These are phyloP conservation scores for Pleoardoris graminearum DNA, from an alignment of 2,329 filamentous ascomycete species.

Conservation along the genomic window DNA sequence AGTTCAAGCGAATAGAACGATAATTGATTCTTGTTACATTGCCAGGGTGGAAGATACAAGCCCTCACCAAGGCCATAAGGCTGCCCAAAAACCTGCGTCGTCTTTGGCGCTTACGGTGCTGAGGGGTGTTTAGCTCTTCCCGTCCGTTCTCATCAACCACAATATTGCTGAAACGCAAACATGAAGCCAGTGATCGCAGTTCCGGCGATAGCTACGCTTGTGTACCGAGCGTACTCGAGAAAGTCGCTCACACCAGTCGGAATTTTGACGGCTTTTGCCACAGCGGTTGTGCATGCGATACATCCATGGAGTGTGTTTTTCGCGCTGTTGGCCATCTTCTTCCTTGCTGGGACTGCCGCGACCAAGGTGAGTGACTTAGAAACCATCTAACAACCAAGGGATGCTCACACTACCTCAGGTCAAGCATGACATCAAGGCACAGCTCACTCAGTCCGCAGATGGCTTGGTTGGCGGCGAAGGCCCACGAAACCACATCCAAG, in stretches of 20 bases:
- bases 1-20: no score
- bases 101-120: no score
- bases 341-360: slow-evolving; percentile 78
- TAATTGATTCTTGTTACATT: not conserved
- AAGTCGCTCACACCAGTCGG: slow-evolving; percentile 76
- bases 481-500: slow-evolving; percentile 81
- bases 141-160: no score
- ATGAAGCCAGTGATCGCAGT: slow-evolving; percentile 39
- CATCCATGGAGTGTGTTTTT: slow-evolving; percentile 97
- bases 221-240: slow-evolving; percentile 46
- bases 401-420: slow-evolving; percentile 56
- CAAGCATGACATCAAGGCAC: slow-evolving; percentile 84
- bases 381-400: not conserved
- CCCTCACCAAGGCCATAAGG: not conserved
- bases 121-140: no score
- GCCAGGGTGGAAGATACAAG: not conserved
- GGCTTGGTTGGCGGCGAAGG: slow-evolving; percentile 79
- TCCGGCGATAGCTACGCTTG: slow-evolving; percentile 42
- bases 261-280: slow-evolving; percentile 70
- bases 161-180: no score
- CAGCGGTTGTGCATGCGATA: slow-evolving; percentile 79
- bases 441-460: slow-evolving; percentile 74
- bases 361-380: slow-evolving; percentile 66
- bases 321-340: slow-evolving; percentile 79
- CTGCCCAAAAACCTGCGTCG: no score